phyloP scores from a whole-genome alignment of 2,329 filamentous ascomycete species.

The Penicillium hesseltinei region DNA sequence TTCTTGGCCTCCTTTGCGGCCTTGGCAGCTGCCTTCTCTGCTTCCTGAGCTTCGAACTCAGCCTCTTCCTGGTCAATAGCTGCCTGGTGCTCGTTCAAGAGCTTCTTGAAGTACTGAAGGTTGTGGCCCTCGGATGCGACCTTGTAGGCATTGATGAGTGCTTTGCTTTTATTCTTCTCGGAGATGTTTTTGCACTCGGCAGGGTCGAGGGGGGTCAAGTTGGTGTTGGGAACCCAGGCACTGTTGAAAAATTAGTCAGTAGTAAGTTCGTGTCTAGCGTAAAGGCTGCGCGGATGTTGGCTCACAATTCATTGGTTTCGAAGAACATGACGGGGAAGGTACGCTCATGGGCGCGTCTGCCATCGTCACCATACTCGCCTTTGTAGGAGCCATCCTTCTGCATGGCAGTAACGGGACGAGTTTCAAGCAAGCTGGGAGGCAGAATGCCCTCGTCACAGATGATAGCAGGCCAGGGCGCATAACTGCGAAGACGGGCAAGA shows the following conservation, averaged over 20 bases:
- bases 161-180: constrained; percentile 74
- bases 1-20: constrained; percentile 53
- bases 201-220: constrained; percentile 73
- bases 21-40: constrained; percentile 55
- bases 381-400: constrained; percentile 81
- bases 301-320: constrained; percentile 95
- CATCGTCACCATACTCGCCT: constrained; percentile 82
- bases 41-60: constrained; percentile 57
- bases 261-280: constrained; percentile 4
- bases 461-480: constrained; percentile 90
- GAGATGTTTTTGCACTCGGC: constrained; percentile 67
- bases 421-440: constrained; percentile 70
- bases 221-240: constrained; percentile 85
- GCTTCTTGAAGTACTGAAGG: constrained; percentile 77
- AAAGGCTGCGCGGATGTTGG: constrained; percentile 25
- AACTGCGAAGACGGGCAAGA: constrained; percentile 90
- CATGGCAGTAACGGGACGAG: constrained; percentile 79
- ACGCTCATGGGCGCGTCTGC: constrained; percentile 79
- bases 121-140: constrained; percentile 76
- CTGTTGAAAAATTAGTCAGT: constrained; percentile 48
- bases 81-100: constrained; percentile 62
- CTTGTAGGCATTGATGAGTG: constrained; percentile 73
- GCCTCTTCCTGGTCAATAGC: constrained; percentile 51
- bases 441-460: constrained; percentile 95
- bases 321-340: constrained; percentile 96